Evolutionary conservation across 176 grass and related monocot species (phyloP).

Genomic region (Lolium rigidum): DNA sequence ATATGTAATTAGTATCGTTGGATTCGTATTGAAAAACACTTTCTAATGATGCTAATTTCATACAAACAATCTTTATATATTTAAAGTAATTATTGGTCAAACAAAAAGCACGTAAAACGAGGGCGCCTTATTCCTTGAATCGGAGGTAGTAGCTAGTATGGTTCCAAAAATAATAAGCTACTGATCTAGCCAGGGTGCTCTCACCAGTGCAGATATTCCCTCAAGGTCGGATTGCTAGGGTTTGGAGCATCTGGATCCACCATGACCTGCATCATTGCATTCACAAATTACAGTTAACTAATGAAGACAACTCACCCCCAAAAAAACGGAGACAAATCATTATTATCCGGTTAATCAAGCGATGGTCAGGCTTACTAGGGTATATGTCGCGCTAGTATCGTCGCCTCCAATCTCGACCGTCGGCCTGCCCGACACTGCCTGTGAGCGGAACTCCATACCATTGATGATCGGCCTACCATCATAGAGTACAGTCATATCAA

Average conservation of each 20-base stretch:
- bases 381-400: slow-evolving; percentile 59
- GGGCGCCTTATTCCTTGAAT: too few relatives aligned
- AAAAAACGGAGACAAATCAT: too few relatives aligned
- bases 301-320: neutral
- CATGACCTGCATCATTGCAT: slow-evolving; percentile 65
- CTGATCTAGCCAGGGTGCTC: neutral
- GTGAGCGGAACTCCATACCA: slow-evolving; percentile 63
- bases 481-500: slow-evolving; percentile 51
- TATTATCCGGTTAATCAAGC: neutral
- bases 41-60: too few relatives aligned
- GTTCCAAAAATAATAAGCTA: neutral
- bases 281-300: neutral
- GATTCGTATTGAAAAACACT: too few relatives aligned
- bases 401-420: slow-evolving; percentile 67
- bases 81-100: too few relatives aligned
- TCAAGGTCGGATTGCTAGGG: slow-evolving; percentile 78
- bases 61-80: too few relatives aligned
- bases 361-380: slow-evolving; percentile 50
- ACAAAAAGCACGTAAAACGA: too few relatives aligned
- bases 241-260: slow-evolving; percentile 91
- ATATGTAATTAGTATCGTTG: too few relatives aligned
- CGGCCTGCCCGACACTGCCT: slow-evolving; percentile 39
- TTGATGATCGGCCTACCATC: slow-evolving; percentile 56
- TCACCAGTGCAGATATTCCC: slow-evolving; percentile 74
- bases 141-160: neutral